These are phyloP conservation scores for Nymphaea thermarum DNA, from an alignment of 164 flowering plant species.

Conservation along the genomic window DNA sequence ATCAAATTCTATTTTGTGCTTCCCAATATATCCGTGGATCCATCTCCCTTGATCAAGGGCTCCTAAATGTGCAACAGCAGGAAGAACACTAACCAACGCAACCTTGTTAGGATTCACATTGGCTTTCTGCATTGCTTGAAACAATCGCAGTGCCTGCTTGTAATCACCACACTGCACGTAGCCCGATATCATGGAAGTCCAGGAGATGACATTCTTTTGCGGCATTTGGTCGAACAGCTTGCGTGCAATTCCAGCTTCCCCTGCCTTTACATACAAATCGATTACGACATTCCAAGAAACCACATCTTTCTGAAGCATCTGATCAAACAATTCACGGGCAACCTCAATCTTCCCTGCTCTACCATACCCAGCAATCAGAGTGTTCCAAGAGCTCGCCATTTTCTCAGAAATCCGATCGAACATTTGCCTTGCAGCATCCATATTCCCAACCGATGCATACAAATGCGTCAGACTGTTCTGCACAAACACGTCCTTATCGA, in stretches of 20 bases:
- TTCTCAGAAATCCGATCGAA: constrained; percentile 27
- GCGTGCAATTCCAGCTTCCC: neutral
- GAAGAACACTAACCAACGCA: constrained; percentile 5
- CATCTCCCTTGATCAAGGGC: constrained; percentile 4
- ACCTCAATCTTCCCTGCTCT: constrained; percentile 8
- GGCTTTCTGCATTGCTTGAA: neutral
- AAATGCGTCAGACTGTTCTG: constrained; percentile 50
- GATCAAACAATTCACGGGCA: constrained; percentile 45
- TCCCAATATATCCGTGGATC: constrained; percentile 2
- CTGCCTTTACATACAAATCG: neutral
- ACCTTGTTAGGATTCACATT: neutral
- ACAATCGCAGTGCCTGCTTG: constrained; percentile 3
- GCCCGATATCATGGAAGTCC: constrained; percentile 5
- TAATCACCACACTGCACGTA: constrained; percentile 3
- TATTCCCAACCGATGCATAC: constrained; percentile 17
- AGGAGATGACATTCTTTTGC: constrained; percentile 2
- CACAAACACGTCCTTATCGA: constrained; percentile 41
- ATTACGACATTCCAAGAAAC: constrained; percentile 43
- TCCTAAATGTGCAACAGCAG: constrained; percentile 6
- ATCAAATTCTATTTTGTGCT: neutral
- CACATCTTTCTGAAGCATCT: constrained; percentile 47
- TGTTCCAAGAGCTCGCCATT: constrained; percentile 36
- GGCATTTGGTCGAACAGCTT: constrained; percentile 5
- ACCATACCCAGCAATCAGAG: constrained; percentile 21
- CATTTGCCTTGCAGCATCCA: constrained; percentile 24